phyloP scores from a whole-genome alignment of 2,329 filamentous ascomycete genomes.

The Tolypocladium album region DNA sequence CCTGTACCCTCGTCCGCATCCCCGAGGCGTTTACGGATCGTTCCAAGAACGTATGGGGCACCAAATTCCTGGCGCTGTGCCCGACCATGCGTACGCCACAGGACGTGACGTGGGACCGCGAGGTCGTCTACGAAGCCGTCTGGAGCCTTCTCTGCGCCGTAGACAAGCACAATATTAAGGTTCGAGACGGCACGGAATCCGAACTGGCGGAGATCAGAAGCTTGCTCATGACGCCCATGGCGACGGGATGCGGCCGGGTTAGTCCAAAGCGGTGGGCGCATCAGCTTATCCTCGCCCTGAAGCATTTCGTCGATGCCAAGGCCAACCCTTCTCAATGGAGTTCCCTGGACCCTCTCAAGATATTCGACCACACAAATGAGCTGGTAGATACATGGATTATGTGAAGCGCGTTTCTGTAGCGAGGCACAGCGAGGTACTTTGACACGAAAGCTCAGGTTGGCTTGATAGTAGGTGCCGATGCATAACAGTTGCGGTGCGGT shows the following conservation, averaged over 20 bases:
- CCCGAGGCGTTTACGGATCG: constrained; percentile 21
- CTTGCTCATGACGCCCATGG: constrained; percentile 41
- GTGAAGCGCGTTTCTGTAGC: neutral
- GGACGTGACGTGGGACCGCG: constrained; percentile 34
- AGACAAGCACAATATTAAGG: constrained; percentile 32
- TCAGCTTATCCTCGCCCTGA: constrained; percentile 38
- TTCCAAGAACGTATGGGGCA: constrained; percentile 27
- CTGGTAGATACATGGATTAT: constrained; percentile 2
- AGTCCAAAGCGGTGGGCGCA: constrained; percentile 35
- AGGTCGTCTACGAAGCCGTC: constrained; percentile 42
- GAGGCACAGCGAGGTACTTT: neutral
- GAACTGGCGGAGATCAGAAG: constrained; percentile 21
- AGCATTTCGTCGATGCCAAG: constrained; percentile 37
- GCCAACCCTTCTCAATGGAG: constrained; percentile 31
- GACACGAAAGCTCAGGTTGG: neutral
- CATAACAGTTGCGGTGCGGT: neutral
- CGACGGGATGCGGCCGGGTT: constrained; percentile 34
- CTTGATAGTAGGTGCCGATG: neutral
- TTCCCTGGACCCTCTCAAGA: constrained; percentile 12
- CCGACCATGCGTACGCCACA: constrained; percentile 41
- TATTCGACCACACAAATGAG: constrained; percentile 3
- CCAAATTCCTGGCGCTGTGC: constrained; percentile 34
- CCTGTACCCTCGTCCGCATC: constrained; percentile 35
- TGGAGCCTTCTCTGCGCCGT: constrained; percentile 39
- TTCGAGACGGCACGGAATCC: constrained; percentile 2